Evolutionary conservation across 1,139 yeast species (phyloP).

Genomic region (Martiniozyma asiatica): DNA sequence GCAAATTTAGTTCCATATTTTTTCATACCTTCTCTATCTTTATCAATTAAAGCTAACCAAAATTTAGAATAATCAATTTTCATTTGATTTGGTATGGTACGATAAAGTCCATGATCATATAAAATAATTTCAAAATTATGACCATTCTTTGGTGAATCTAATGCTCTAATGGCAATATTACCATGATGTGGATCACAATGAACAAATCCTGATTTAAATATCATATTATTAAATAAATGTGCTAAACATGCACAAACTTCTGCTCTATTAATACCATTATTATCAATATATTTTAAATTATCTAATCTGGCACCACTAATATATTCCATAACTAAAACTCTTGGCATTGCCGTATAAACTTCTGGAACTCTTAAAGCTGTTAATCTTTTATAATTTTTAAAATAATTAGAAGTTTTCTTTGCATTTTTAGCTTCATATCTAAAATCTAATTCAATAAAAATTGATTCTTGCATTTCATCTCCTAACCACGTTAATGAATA

Average conservation of each 20-base stretch:
- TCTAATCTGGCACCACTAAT: conserved; percentile 77
- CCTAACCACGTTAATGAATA: conserved; percentile 91
- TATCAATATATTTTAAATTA: conserved; percentile 50
- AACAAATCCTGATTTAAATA: conserved; percentile 80
- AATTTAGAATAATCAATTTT: conserved; percentile 79
- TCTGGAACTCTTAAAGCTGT: conserved; percentile 78
- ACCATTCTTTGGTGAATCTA: conserved; percentile 26
- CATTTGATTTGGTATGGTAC: conserved; percentile 69
- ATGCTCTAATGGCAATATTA: conserved; percentile 66
- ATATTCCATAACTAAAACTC: conserved; percentile 83
- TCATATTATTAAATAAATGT: conserved; percentile 89
- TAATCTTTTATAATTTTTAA: conserved; percentile 36
- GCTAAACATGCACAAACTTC: conserved; percentile 79
- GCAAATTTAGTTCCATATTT: conserved; percentile 70
- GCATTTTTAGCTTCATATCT: conserved; percentile 81
- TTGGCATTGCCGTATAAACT: conserved; percentile 50
- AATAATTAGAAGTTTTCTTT: conserved; percentile 51
- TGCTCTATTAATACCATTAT: conserved; percentile 54
- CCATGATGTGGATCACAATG: conserved; percentile 99
- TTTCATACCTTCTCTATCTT: conserved; percentile 53
- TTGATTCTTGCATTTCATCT: conserved; percentile 78
- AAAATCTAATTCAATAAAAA: conserved; percentile 82
- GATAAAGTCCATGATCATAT: conserved; percentile 90
- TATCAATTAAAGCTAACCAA: conserved; percentile 81
- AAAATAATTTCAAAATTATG: conserved; percentile 85